A percentile compares a stretch with the other conserved stretches of the same genome.
These are phyloP conservation scores for Talaromyces sp. DNA, from an alignment of 2,329 filamentous ascomycete genomes.

Conservation along the genomic window DNA sequence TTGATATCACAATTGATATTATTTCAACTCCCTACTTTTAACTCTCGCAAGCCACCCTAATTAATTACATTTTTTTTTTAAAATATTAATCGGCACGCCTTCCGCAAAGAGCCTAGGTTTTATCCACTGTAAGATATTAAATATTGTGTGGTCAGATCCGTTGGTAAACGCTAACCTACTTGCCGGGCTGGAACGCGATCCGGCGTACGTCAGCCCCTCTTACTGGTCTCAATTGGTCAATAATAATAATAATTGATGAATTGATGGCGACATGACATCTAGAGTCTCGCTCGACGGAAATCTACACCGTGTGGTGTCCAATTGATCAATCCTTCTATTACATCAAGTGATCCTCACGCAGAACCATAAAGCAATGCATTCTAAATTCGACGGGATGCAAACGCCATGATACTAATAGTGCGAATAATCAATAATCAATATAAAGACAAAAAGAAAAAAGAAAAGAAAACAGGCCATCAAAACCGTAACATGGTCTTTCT, in stretches of 20 bases:
- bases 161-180: neutral
- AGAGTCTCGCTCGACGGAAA: too few species aligned
- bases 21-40: too few species aligned
- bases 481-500: neutral
- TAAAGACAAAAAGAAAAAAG: neutral
- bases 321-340: neutral
- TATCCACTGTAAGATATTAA: neutral
- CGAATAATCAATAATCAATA: neutral
- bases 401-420: slow-evolving; percentile 1
- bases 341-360: neutral
- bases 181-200: neutral
- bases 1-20: neutral
- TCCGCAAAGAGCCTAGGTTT: neutral
- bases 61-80: neutral
- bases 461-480: neutral
- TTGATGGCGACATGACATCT: neutral
- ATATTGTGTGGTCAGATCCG: too few species aligned
- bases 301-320: too few species aligned
- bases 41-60: too few species aligned
- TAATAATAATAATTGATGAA: too few species aligned
- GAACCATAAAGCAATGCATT: slow-evolving; percentile 3
- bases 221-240: too few species aligned
- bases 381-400: slow-evolving; percentile 1
- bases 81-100: neutral
- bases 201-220: neutral